phyloP scores from a whole-genome alignment of 305 asterid species.

The Fraxinus velutina region DNA sequence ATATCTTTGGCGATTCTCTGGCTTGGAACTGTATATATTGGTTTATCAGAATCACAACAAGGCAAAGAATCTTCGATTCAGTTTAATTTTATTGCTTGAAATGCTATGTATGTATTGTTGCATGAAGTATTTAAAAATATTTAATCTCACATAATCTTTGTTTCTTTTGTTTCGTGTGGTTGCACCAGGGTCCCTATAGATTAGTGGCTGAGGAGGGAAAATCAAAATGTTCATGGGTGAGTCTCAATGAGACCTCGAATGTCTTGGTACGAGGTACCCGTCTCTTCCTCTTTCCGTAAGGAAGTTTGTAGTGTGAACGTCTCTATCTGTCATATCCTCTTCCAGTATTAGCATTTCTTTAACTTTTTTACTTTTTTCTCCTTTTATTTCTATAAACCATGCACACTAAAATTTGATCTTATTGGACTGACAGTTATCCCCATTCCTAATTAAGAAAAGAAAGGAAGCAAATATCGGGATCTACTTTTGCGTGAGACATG shows the following conservation, averaged over 20 bases:
- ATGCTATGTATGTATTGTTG: background rate
- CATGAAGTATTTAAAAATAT: background rate
- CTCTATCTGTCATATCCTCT: background rate
- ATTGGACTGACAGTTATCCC: background rate
- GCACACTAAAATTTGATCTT: background rate
- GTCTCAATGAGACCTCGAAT: slow-evolving; percentile 85
- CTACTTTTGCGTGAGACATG: background rate
- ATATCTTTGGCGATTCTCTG: background rate
- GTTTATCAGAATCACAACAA: background rate
- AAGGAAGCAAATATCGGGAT: background rate
- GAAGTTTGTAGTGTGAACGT: slow-evolving; percentile 8
- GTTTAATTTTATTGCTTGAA: background rate
- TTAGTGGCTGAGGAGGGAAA: slow-evolving; percentile 98
- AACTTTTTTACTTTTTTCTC: background rate
- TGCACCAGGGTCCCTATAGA: slow-evolving; percentile 85
- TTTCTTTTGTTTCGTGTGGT: slow-evolving; percentile 25
- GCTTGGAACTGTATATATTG: background rate
- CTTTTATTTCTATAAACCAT: background rate
- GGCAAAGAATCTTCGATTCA: background rate
- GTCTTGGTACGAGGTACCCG: slow-evolving; percentile 72
- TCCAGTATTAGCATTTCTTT: background rate
- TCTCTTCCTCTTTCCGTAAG: slow-evolving; percentile 8
- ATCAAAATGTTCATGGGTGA: slow-evolving; percentile 92
- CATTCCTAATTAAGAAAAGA: slow-evolving; percentile 2
- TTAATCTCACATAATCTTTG: slow-evolving; percentile 16